Evolutionary conservation across 352 stramenopile species (phyloP).

Genomic region (Thraustochytrium sp.): DNA sequence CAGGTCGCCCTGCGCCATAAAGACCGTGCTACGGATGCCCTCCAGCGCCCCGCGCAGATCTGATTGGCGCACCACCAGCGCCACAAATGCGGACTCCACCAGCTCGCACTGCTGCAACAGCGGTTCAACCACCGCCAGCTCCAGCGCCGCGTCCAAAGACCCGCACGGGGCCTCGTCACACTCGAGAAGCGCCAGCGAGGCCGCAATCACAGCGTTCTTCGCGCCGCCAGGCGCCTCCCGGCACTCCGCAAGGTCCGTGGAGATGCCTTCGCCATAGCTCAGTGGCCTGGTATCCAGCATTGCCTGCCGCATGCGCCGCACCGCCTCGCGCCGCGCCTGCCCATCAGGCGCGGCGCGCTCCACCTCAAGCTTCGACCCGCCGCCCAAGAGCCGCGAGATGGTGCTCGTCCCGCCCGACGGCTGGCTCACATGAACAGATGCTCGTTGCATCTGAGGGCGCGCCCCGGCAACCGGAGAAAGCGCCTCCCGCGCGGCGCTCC

Average conservation of each 20-base stretch:
- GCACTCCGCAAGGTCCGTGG: background rate
- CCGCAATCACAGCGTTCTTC: background rate
- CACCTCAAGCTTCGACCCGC: background rate
- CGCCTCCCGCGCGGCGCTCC: no score
- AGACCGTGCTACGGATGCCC: background rate
- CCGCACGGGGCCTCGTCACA: background rate
- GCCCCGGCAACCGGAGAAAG: background rate
- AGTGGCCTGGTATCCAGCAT: background rate
- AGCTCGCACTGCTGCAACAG: conserved; percentile 3
- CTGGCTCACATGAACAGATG: background rate
- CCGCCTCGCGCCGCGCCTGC: background rate
- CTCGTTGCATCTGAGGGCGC: background rate
- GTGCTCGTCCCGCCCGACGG: background rate
- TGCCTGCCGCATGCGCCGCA: background rate
- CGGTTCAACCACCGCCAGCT: background rate
- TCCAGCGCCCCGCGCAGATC: background rate
- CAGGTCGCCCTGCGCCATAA: background rate
- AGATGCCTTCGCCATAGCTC: background rate
- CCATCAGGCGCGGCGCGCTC: background rate
- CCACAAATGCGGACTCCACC: background rate
- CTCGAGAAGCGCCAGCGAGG: background rate
- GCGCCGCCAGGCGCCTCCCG: background rate
- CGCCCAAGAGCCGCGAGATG: background rate
- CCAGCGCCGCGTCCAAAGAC: background rate
- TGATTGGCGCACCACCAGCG: background rate